These are phyloP conservation scores for Xylaria bambusicola DNA, from an alignment of 495 filamentous ascomycete genomes.

Conservation along the genomic window DNA sequence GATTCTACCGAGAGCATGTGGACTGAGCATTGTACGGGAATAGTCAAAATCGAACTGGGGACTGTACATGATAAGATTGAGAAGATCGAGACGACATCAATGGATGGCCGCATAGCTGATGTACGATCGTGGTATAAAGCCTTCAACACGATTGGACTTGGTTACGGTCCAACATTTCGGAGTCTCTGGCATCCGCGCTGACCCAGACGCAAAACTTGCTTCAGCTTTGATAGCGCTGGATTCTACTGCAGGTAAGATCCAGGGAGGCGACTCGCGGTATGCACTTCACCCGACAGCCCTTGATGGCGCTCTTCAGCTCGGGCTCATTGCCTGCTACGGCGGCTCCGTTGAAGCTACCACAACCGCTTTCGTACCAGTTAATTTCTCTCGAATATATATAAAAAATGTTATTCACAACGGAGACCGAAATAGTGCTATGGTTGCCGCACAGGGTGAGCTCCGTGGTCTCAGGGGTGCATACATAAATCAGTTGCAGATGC, in stretches of 20 bases:
- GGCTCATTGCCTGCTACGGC: slow-evolving; percentile 25
- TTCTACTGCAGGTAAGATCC: slow-evolving; percentile 26
- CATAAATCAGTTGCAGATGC: slow-evolving; percentile 7
- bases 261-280: slow-evolving; percentile 31
- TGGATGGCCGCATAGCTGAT: not conserved
- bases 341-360: slow-evolving; percentile 6
- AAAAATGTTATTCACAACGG: not conserved
- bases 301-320: slow-evolving; percentile 23
- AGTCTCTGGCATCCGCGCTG: slow-evolving; percentile 14
- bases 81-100: not conserved
- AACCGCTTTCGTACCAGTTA: slow-evolving; percentile 11
- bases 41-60: slow-evolving; percentile 21
- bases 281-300: slow-evolving; percentile 42
- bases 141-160: slow-evolving; percentile 19
- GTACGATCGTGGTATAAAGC: slow-evolving; percentile 16
- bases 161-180: slow-evolving; percentile 28
- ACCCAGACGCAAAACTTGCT: slow-evolving; percentile 8
- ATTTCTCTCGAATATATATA: slow-evolving; percentile 8
- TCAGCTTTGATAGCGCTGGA: slow-evolving; percentile 27
- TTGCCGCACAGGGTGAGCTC: slow-evolving; percentile 1
- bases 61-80: not conserved
- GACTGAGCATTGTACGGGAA: slow-evolving; percentile 27
- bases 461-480: slow-evolving; percentile 14
- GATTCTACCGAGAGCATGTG: slow-evolving; percentile 9
- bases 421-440: not conserved